Evolutionary conservation across 140 eudicot genomes (phyloP).

Genomic region (Stevia rebaudiana): DNA sequence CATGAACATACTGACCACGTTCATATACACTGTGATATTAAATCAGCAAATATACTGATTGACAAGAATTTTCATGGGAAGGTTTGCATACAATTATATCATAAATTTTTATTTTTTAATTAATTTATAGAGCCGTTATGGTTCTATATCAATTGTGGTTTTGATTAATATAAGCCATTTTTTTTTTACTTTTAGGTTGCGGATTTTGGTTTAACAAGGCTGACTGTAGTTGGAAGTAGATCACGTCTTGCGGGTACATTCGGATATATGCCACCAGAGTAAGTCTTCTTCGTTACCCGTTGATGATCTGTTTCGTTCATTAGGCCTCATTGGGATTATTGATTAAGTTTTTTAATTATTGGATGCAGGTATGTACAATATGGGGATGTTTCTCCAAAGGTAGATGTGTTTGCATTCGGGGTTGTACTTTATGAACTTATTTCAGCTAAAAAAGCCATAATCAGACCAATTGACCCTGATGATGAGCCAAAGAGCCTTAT

Average conservation of each 20-base stretch:
- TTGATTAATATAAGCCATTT: neutral
- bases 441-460: slow-evolving; percentile 80
- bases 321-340: too few relatives aligned
- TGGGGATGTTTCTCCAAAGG: slow-evolving; percentile 74
- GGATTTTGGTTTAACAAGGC: slow-evolving; percentile 76
- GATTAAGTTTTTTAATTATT: neutral
- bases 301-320: too few relatives aligned
- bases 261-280: slow-evolving; percentile 99
- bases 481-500: slow-evolving; percentile 59
- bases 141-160: neutral
- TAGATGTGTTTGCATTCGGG: slow-evolving; percentile 89
- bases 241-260: slow-evolving; percentile 83
- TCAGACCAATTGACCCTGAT: slow-evolving; percentile 35
- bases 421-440: slow-evolving; percentile 87
- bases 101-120: neutral
- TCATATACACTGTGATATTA: slow-evolving; percentile 85
- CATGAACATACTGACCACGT: slow-evolving; percentile 84
- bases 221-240: slow-evolving; percentile 60
- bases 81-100: slow-evolving; percentile 40
- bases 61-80: slow-evolving; percentile 71
- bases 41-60: slow-evolving; percentile 80
- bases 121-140: neutral
- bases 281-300: slow-evolving; percentile 15
- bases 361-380: slow-evolving; percentile 65
- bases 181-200: slow-evolving; percentile 58